Base-by-base conservation (phyloP, 2,329 filamentous ascomycete species). In the Aspergillus pseudoglaucus region DNA sequence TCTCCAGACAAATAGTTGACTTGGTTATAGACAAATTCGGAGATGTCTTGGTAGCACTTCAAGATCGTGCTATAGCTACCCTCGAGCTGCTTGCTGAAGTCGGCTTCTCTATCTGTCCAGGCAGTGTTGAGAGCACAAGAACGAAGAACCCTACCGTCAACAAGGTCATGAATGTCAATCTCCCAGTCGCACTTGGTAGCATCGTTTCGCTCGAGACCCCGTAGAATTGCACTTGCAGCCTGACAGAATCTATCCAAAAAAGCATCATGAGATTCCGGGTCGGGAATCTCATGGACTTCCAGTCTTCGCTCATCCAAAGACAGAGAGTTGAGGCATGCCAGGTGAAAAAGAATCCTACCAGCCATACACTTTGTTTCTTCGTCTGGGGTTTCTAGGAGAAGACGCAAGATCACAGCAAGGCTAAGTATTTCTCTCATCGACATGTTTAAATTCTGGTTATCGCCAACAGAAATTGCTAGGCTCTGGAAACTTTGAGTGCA, bases 81-180 rank as follows among this genome's bases (percentile, higher is more conserved):
- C 7, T 18, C 30, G 12, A 46, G 20, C 15, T 41, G 14, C 10
- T 15, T 46, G 45, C 23, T 42, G 9, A 46, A n/a, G 2, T 32
- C 17, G 12, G 45, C 17, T 15, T 20, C n/a, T 10, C 33, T 46
- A 10, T 46, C 25, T 22, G 25, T 17, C 37, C 37, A 39, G 17
- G 37, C 6, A 18, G n/a, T 39, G 6, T 17, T 10, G 12, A 37
- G 10, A 15, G 14, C 15, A 20, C 45, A 46, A 14, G 38, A 46
- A 15, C 25, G 38, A 8, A 46, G 38, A 22, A 46, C 22, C 15
- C 45, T 46, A 6, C 45, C 45, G n/a, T 46, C 38, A 15, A 46
- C 9, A 6, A 46, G 37, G 23, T 46, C 45, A 33, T 46, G 25
- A n/a, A 46, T n/a, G 20, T 42, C 35, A 10, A 3, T 23, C 3